Evolutionary conservation across 1,284 basidiomycete species (phyloP).

Genomic region (Fomitopsis palustris): DNA sequence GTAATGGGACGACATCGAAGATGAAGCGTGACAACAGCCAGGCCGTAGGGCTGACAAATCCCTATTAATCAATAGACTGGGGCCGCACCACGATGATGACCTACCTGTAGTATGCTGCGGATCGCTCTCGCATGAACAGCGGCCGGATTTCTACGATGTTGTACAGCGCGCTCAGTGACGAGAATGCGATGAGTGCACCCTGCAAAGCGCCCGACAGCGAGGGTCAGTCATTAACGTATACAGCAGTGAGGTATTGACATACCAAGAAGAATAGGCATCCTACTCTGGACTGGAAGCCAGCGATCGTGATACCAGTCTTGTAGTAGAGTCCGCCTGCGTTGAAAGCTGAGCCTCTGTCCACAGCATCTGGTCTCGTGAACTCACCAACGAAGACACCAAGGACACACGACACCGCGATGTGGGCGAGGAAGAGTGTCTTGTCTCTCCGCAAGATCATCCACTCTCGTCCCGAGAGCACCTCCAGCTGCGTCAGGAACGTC

Average conservation of each 20-base stretch:
- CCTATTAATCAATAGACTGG: neutral
- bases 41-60: constrained; percentile 61
- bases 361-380: constrained; percentile 15
- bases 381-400: constrained; percentile 79
- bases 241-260: constrained; percentile 21
- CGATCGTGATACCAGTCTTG: constrained; percentile 74
- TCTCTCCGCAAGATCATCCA: constrained; percentile 83
- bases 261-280: constrained; percentile 90
- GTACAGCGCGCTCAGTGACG: constrained; percentile 81
- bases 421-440: constrained; percentile 77
- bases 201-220: constrained; percentile 28
- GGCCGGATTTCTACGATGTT: constrained; percentile 80
- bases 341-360: neutral
- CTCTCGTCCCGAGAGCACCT: constrained; percentile 76
- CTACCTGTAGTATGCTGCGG: constrained; percentile 75
- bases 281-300: constrained; percentile 90
- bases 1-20: constrained; percentile 83
- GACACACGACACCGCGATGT: constrained; percentile 63
- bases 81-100: neutral
- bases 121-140: constrained; percentile 84
- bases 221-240: neutral
- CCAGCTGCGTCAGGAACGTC: constrained; percentile 84
- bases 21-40: constrained; percentile 84
- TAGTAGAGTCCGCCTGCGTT: constrained; percentile 76
- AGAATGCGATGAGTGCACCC: constrained; percentile 86